A percentile compares a stretch with the other conserved stretches of the same genome.
Evolutionary conservation across 2,329 filamentous ascomycete species (phyloP).

Genomic region (Diaporthe caulivora): DNA sequence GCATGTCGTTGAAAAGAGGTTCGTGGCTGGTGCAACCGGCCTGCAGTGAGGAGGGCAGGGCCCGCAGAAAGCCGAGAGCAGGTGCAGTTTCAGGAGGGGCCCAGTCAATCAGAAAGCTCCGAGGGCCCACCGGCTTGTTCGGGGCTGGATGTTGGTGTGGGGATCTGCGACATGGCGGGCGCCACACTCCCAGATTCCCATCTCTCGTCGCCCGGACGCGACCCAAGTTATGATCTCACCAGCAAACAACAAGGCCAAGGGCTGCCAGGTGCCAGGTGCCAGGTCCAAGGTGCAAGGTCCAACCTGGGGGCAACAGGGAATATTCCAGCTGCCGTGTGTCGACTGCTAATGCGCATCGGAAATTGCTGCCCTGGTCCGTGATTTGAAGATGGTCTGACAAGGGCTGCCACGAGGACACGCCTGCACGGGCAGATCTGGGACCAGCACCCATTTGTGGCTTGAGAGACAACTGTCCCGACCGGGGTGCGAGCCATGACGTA

Average conservation of each 20-base stretch:
- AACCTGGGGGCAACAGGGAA: too few relatives aligned
- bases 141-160: conserved; percentile 1
- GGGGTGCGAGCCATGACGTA: conserved; percentile 20
- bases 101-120: conserved; percentile 16
- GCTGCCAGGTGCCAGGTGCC: not conserved
- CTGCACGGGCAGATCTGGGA: conserved; percentile 27
- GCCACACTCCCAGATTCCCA: not conserved
- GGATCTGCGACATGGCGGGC: conserved; percentile 23
- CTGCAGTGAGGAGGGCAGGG: not conserved
- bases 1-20: conserved; percentile 30
- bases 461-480: conserved; percentile 22
- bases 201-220: not conserved
- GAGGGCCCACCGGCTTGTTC: conserved; percentile 7
- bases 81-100: conserved; percentile 6
- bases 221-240: conserved; percentile 20
- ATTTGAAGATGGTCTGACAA: conserved; percentile 5
- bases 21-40: conserved; percentile 13
- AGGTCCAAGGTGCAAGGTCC: too few relatives aligned
- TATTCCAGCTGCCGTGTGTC: not conserved
- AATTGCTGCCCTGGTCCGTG: conserved; percentile 1
- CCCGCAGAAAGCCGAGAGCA: not conserved
- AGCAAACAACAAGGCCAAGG: not conserved
- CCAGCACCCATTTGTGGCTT: conserved; percentile 9
- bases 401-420: conserved; percentile 29
- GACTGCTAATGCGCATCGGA: not conserved